Evolutionary conservation across 1,284 basidiomycete species (phyloP), one percentile per base, ranked within the genome.

Genomic region (Grifola frondosa): DNA sequence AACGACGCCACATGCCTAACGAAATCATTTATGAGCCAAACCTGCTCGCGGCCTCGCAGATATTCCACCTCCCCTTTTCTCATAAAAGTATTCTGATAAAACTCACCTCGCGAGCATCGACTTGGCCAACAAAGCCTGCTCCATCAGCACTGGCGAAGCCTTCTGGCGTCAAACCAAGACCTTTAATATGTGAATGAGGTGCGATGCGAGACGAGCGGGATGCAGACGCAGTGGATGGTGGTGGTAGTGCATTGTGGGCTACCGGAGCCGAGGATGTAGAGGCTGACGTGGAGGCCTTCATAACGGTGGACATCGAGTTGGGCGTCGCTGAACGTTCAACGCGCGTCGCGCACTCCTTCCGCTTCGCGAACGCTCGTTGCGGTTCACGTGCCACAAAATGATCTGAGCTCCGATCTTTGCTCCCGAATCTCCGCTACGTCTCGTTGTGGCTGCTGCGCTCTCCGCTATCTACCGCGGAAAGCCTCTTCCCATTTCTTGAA

Each of bases 161-260:
- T 53, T 97, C 92, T 40, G 88, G 69, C 28, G 81, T 87, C 39
- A 99, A 74, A 6, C 97, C 96, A 16, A 99, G 85, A 9, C 95
- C 96, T 70, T 96, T 97, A 68, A 96, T 96, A 64, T 96, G 93
- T 0, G 91, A 95, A 62, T 96, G 93, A 3, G 90, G 85, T 1
- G 92, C 91, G 40, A 96, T 91, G 30, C 91, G 79, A n/a, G 87
- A 87, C 0, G 86, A 80, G n/a, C 86, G 76, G n/a, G 75, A 72
- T 1, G 79, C 74, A 13, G 81, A 75, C 0, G 77, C 63, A 3
- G 75, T 69, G 8, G 82, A 72, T 0, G 84, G 84, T 0, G 85
- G 84, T 0, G 83, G 78, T 4, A 84, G 70, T 5, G 86, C 82
- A 49, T 84, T 88, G 62, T 86, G 84, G 2, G 85, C 78, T 5